Percentiles rank a stretch among this genome's conserved stretches.
Conservation (phyloP, 2,329 filamentous ascomycete genomes). For the Dactylellina cionopaga region DNA sequence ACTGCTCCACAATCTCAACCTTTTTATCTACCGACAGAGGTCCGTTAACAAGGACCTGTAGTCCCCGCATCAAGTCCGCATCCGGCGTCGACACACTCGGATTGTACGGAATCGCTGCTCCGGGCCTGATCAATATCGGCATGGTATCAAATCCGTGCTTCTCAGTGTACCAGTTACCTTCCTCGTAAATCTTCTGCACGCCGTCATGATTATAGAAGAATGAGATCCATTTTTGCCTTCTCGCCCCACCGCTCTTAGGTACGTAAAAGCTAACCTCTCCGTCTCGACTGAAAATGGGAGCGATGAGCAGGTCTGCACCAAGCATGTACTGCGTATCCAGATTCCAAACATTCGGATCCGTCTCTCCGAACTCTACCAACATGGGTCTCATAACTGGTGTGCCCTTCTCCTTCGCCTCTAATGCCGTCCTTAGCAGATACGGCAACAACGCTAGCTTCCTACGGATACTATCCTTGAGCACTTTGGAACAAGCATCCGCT, state of each 20-base stretch:
- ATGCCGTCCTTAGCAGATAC: conserved; percentile 68
- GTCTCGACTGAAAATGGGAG: conserved; percentile 72
- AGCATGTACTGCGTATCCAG: conserved; percentile 79
- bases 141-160: conserved; percentile 69
- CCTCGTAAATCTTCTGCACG: conserved; percentile 54
- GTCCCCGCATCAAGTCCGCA: conserved; percentile 28
- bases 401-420: conserved; percentile 66
- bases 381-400: conserved; percentile 73
- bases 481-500: conserved; percentile 62
- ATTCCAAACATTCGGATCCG: conserved; percentile 74
- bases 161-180: conserved; percentile 68
- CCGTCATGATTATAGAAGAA: conserved; percentile 61
- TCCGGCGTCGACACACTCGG: conserved; percentile 35
- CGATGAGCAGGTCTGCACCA: conserved; percentile 72
- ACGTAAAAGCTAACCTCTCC: conserved; percentile 75
- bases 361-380: conserved; percentile 74
- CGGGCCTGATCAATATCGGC: conserved; percentile 69
- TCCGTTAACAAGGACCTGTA: conserved; percentile 49
- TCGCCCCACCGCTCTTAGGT: conserved; percentile 58
- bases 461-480: conserved; percentile 67
- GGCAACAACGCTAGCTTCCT: conserved; percentile 70
- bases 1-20: conserved; percentile 31
- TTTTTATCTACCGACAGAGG: conserved; percentile 26
- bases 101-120: conserved; percentile 60
- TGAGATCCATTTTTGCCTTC: conserved; percentile 63